Conservation (phyloP, 1,139 yeast genomes). For the Yamadazyma dendronema region DNA sequence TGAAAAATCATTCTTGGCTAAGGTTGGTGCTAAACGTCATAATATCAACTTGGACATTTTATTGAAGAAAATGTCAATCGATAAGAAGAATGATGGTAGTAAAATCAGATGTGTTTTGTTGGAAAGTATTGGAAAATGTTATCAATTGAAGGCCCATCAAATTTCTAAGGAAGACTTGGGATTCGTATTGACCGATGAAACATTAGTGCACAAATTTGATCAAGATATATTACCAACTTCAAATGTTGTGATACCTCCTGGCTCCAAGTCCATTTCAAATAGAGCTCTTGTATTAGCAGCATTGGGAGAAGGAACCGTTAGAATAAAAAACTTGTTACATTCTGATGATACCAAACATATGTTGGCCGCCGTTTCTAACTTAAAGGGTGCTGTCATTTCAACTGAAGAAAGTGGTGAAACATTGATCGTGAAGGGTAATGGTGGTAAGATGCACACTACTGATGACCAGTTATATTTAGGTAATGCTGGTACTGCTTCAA, state of each 20-base stretch:
- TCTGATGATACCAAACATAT: slow-evolving; percentile 95
- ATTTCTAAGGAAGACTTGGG: slow-evolving; percentile 79
- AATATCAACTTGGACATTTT: slow-evolving; percentile 71
- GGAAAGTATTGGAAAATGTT: slow-evolving; percentile 83
- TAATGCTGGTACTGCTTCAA: slow-evolving; percentile 97
- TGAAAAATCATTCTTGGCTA: slow-evolving; percentile 64
- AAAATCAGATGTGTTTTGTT: slow-evolving; percentile 84
- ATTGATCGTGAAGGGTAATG: slow-evolving; percentile 81
- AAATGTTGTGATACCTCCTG: slow-evolving; percentile 77
- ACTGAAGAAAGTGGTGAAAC: slow-evolving; percentile 89
- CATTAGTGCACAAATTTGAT: slow-evolving; percentile 59
- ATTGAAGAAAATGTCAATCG: slow-evolving; percentile 86
- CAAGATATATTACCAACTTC: slow-evolving; percentile 36
- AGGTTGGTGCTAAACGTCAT: slow-evolving; percentile 59
- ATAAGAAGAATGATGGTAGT: slow-evolving; percentile 92
- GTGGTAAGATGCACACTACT: slow-evolving; percentile 68
- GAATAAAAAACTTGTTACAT: slow-evolving; percentile 80
- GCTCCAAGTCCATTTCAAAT: slow-evolving; percentile 94
- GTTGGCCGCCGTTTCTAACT: slow-evolving; percentile 78
- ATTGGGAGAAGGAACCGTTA: slow-evolving; percentile 80
- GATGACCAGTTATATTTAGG: slow-evolving; percentile 76
- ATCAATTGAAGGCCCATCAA: slow-evolving; percentile 83
- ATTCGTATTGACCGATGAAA: slow-evolving; percentile 82
- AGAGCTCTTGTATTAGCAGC: slow-evolving; percentile 94
- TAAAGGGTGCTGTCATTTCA: slow-evolving; percentile 79